Evolutionary conservation across 2,329 filamentous ascomycete species (phyloP).

Genomic region (Shiraia bambusicola): DNA sequence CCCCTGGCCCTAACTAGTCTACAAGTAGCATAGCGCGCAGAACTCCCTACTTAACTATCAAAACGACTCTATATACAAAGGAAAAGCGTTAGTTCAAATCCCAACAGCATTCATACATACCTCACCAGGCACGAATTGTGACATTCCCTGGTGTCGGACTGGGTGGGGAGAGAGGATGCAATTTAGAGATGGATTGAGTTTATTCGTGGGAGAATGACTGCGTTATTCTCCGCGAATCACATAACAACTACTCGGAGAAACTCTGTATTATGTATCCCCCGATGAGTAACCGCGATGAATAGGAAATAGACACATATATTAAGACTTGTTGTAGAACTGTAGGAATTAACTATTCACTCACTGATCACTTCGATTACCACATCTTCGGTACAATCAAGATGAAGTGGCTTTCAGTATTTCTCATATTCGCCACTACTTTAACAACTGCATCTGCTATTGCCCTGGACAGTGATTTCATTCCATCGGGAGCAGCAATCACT

Average conservation of each 20-base stretch:
- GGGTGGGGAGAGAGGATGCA: too few species aligned
- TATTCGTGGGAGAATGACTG: background rate
- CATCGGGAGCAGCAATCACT: constrained; percentile 20
- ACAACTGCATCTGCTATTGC: constrained; percentile 16
- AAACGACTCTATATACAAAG: too few species aligned
- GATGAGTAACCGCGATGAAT: constrained; percentile 1
- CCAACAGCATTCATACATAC: too few species aligned
- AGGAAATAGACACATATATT: background rate
- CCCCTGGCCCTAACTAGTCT: too few species aligned
- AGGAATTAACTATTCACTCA: background rate
- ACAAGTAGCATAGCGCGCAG: too few species aligned
- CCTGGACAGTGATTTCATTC: constrained; percentile 11
- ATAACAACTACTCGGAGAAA: constrained; percentile 14
- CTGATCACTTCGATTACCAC: background rate
- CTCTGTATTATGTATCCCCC: constrained; percentile 2
- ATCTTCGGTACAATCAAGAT: constrained; percentile 10
- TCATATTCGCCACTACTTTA: constrained; percentile 16
- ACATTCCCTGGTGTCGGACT: too few species aligned
- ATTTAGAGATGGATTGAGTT: too few species aligned
- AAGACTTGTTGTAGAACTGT: background rate
- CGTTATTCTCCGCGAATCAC: background rate
- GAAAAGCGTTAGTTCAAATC: too few species aligned
- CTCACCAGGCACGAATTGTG: too few species aligned
- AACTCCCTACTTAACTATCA: too few species aligned
- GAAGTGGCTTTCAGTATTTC: constrained; percentile 20